Evolutionary conservation across 106 monocot genomes (phyloP).

Genomic region (Dioscorea dumetorum): DNA sequence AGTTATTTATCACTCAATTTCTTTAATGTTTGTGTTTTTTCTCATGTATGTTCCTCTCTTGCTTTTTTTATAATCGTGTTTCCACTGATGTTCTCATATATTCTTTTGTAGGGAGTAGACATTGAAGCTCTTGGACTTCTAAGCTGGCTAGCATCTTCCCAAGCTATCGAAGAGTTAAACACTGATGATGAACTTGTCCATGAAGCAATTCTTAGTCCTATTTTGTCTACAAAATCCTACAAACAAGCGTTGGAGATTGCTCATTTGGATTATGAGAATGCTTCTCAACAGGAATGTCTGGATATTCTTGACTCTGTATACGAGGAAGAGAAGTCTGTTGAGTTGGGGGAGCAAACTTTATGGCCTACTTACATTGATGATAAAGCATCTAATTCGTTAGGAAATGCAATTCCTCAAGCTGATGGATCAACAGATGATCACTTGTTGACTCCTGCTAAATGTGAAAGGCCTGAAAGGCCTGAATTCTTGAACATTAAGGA

Average conservation of each 20-base stretch:
- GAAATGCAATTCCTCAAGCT: constrained; percentile 59
- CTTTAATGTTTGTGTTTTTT: too few species aligned
- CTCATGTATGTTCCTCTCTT: too few species aligned
- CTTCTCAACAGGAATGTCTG: constrained; percentile 84
- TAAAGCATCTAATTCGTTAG: constrained; percentile 19
- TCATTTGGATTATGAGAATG: constrained; percentile 69
- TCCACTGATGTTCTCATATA: neutral
- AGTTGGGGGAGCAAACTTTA: constrained; percentile 13
- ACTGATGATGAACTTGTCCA: constrained; percentile 65
- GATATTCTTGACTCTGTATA: constrained; percentile 89
- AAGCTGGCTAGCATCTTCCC: constrained; percentile 88
- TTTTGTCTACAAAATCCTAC: constrained; percentile 43
- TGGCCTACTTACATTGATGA: constrained; percentile 4
- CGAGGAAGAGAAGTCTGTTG: constrained; percentile 14
- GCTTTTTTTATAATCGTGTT: too few species aligned
- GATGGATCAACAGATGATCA: constrained; percentile 74
- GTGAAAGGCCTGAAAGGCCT: constrained; percentile 9
- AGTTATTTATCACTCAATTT: too few species aligned
- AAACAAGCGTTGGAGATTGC: constrained; percentile 58
- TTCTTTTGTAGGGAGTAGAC: constrained; percentile 32
- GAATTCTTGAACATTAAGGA: constrained; percentile 11
- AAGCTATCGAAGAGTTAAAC: constrained; percentile 61
- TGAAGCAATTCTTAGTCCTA: constrained; percentile 74
- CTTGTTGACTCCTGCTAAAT: constrained; percentile 11
- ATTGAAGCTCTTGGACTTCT: constrained; percentile 72